These are phyloP conservation scores for Oryza meyeriana DNA, from an alignment of 176 grass and related monocot species.

Conservation along the genomic window DNA sequence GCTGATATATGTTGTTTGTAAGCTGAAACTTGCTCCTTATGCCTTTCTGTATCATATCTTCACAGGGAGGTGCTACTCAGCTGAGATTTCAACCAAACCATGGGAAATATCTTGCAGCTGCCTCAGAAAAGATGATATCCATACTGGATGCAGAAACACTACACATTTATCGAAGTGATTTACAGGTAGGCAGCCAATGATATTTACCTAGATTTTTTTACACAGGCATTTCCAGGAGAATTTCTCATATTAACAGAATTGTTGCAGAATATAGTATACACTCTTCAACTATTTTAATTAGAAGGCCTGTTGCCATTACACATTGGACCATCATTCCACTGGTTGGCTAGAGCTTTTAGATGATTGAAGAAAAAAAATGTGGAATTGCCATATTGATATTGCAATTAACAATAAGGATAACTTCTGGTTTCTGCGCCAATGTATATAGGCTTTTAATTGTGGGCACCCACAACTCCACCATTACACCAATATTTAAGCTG, in stretches of 20 bases:
- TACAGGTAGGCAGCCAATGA: not conserved
- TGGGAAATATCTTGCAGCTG: constrained; percentile 63
- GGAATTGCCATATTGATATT: not conserved
- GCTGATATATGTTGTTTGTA: not conserved
- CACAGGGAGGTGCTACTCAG: constrained; percentile 59
- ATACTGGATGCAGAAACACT: constrained; percentile 65
- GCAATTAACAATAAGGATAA: not conserved
- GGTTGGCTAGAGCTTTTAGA: not conserved
- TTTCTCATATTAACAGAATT: not conserved
- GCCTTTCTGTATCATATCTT: not conserved
- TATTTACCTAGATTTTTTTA: not conserved
- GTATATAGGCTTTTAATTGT: not conserved
- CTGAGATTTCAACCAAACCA: constrained; percentile 63
- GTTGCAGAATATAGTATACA: not conserved
- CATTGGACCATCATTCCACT: not conserved
- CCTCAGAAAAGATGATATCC: constrained; percentile 49
- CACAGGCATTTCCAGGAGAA: not conserved
- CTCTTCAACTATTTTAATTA: not conserved
- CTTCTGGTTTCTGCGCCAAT: not conserved
- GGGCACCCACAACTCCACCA: not conserved
- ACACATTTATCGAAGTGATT: constrained; percentile 20
- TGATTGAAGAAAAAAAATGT: not conserved
- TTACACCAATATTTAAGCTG: not conserved
- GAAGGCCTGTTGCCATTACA: not conserved
- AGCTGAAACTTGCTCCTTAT: not conserved